Percentiles rank a stretch among this genome's conserved stretches.
Conservation (phyloP, 2,329 filamentous ascomycete genomes). For the Fusarium neocosmosporiellum region DNA sequence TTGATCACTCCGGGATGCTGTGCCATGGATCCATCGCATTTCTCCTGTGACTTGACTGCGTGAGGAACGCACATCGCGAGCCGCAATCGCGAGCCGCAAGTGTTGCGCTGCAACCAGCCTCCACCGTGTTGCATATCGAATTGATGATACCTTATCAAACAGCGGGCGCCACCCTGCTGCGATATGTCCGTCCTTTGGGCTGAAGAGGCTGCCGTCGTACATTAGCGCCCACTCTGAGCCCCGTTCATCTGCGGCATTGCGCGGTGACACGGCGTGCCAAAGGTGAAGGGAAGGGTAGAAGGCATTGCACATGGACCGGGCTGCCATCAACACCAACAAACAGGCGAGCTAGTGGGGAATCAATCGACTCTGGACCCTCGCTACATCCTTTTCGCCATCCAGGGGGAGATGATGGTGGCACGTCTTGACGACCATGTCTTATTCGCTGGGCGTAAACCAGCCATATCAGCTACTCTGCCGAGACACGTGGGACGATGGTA, state of each 20-base stretch:
- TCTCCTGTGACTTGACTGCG: neutral
- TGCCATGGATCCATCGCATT: neutral
- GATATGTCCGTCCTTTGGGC: slow-evolving; percentile 18
- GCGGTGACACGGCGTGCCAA: neutral
- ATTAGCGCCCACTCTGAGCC: slow-evolving; percentile 23
- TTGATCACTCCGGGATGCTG: neutral
- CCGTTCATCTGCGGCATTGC: slow-evolving; percentile 1
- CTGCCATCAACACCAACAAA: slow-evolving; percentile 20
- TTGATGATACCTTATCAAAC: slow-evolving; percentile 28
- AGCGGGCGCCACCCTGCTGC: slow-evolving; percentile 21
- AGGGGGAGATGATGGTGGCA: slow-evolving; percentile 1
- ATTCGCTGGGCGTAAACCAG: slow-evolving; percentile 1
- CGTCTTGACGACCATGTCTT: neutral
- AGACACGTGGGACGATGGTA: slow-evolving; percentile 14
- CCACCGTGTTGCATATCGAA: slow-evolving; percentile 3
- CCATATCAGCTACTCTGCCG: slow-evolving; percentile 6
- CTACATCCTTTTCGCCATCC: slow-evolving; percentile 9
- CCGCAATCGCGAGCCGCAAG: neutral
- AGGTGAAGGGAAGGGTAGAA: slow-evolving; percentile 2
- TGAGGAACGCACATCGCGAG: neutral
- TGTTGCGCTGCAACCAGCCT: neutral
- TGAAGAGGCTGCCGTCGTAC: slow-evolving; percentile 23
- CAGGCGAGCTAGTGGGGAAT: slow-evolving; percentile 22
- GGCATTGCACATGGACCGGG: slow-evolving; percentile 11
- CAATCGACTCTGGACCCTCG: slow-evolving; percentile 13